These are phyloP conservation scores for Flaveria robusta DNA, from an alignment of 129 eudicot species.

Conservation along the genomic window DNA sequence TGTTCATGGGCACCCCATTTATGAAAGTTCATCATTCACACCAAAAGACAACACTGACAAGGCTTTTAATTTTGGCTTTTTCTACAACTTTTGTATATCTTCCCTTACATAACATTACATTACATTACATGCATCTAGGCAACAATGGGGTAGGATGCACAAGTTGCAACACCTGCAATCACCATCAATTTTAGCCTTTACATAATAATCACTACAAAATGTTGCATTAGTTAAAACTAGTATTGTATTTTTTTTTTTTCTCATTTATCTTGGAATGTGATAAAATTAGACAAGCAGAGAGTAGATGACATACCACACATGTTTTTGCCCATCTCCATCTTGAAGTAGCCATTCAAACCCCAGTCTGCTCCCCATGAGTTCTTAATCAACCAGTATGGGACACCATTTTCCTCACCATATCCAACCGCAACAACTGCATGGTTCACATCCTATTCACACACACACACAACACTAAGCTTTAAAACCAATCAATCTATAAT, in stretches of 20 bases:
- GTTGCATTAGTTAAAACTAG: neutral
- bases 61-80: neutral
- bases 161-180: conserved; percentile 88
- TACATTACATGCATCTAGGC: conserved; percentile 41
- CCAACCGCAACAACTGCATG: conserved; percentile 99
- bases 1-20: neutral
- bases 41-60: conserved; percentile 18
- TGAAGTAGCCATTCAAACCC: conserved; percentile 94
- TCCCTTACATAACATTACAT: neutral
- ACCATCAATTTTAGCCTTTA: conserved; percentile 5
- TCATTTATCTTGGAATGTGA: too few relatives aligned
- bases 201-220: neutral
- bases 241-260: too few relatives aligned
- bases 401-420: conserved; percentile 90
- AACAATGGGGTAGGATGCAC: conserved; percentile 93
- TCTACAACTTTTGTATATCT: neutral
- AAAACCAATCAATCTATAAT: conserved; percentile 14
- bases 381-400: conserved; percentile 93
- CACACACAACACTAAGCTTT: neutral
- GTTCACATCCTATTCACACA: conserved; percentile 82
- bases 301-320: conserved; percentile 79
- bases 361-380: conserved; percentile 99
- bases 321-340: conserved; percentile 99
- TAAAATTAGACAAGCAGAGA: neutral
- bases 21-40: neutral